Percentiles rank a stretch among this genome's conserved stretches.
phyloP scores from a whole-genome alignment of 192 early-diverging fungal species.

The Coemansia asiatica region DNA sequence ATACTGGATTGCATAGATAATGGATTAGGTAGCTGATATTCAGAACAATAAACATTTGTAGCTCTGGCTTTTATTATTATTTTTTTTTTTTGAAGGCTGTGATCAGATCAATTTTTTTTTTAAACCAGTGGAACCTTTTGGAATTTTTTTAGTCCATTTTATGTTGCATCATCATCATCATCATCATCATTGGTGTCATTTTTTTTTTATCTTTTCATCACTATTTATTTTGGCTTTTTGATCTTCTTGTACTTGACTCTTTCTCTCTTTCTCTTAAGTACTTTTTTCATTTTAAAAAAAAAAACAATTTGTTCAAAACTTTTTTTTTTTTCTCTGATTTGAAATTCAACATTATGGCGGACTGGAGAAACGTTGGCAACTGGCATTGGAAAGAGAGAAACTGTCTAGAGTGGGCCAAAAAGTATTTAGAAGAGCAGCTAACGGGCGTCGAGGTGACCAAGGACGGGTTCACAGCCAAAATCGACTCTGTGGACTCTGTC shows the following conservation, averaged over 20 bases:
- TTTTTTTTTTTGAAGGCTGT: not conserved
- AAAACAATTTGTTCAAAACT: not conserved
- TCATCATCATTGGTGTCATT: not conserved
- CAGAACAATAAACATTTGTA: not conserved
- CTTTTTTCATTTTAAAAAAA: conserved; percentile 1
- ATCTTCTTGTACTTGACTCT: not conserved
- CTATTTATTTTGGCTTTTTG: not conserved
- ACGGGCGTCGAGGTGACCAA: conserved; percentile 56
- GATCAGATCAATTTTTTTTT: not conserved
- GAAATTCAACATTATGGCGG: conserved; percentile 53
- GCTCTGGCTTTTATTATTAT: no score
- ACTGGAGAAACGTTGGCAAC: conserved; percentile 75
- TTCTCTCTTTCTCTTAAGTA: not conserved
- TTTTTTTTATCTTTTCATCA: not conserved
- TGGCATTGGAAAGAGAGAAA: conserved; percentile 89
- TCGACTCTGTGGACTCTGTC: conserved; percentile 60
- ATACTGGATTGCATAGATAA: no score
- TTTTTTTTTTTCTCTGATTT: not conserved
- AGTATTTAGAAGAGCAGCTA: conserved; percentile 73
- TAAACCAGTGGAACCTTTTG: not conserved
- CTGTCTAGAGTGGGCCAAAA: conserved; percentile 87
- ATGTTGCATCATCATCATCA: not conserved
- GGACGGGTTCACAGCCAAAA: conserved; percentile 60
- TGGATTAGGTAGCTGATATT: not conserved
- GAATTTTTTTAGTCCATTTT: not conserved